Evolutionary conservation across 2,329 filamentous ascomycete species (phyloP).

Genomic region (Coniochaeta pulveracea): DNA sequence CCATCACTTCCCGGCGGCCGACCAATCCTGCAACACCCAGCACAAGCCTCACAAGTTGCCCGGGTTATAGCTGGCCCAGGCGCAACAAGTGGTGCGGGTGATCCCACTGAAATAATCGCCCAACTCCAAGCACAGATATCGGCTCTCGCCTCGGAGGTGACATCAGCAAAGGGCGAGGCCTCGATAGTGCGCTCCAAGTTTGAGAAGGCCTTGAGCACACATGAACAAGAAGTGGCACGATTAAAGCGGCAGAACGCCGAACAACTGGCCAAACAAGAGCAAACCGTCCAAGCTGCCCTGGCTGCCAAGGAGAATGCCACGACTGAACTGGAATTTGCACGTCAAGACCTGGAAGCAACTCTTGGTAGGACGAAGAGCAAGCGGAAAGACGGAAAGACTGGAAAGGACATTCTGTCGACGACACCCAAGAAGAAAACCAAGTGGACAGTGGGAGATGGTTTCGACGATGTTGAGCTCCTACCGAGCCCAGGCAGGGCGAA

Average conservation of each 20-base stretch:
- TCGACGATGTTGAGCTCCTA: constrained; percentile 55
- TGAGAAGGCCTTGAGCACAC: constrained; percentile 47
- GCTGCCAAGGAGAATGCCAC: constrained; percentile 53
- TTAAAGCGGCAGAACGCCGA: constrained; percentile 55
- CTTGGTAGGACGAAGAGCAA: constrained; percentile 33
- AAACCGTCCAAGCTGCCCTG: constrained; percentile 51
- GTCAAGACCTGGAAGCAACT: constrained; percentile 59
- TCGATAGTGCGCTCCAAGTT: constrained; percentile 64
- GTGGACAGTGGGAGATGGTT: constrained; percentile 60
- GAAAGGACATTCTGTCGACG: constrained; percentile 27
- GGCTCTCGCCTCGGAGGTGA: constrained; percentile 43
- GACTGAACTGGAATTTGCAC: constrained; percentile 62
- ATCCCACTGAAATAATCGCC: constrained; percentile 26
- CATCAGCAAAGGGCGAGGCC: constrained; percentile 58
- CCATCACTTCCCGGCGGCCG: no score
- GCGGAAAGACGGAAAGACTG: constrained; percentile 6
- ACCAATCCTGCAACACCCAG: constrained; percentile 22
- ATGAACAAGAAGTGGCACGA: constrained; percentile 49
- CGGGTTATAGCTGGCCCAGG: no score
- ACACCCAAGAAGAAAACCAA: constrained; percentile 54
- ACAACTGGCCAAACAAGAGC: constrained; percentile 50
- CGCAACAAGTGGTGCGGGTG: constrained; percentile 11
- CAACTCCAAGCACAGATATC: constrained; percentile 40
- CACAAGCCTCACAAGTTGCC: constrained; percentile 20
- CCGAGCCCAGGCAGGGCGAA: constrained; percentile 39